Evolutionary conservation across 495 filamentous ascomycete genomes (phyloP), one percentile per base, ranked within the genome.

Genomic region (Penicillium chermesinum): DNA sequence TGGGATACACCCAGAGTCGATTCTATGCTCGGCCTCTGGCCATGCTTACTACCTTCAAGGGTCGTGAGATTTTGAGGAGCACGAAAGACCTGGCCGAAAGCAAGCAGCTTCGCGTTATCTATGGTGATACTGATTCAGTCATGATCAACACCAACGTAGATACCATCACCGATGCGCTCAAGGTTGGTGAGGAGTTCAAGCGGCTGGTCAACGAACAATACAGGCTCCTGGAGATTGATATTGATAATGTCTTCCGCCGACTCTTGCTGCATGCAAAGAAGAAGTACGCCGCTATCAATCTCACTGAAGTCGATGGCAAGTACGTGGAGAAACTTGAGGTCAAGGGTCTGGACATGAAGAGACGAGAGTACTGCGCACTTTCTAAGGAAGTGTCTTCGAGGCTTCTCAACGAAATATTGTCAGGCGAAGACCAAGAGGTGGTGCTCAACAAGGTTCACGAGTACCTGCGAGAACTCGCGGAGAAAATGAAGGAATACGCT

Each of bases 91-190:
- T 98, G 32, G 93, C 91, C 1, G 91, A 97, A 64, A 86, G 80
- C 47, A 90, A 85, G 41, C 80, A 86, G 33, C 77, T 98, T 38
- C 83, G 87, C 51, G 93, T 98, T 64, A 95, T 98, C 48, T 98
- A 98, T 61, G 93, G 93, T 69, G 93, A 98, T 70, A 98, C 93
- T 17, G 93, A 98, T 64, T 98, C 93, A 17, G 93, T 98, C 69
- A 98, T 98, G 93, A 96, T 98, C 69, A 97, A 98, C 58, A 95
- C 93, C 39, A 96, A 96, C 64, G 88, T 88, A 41, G 88, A 96
- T 61, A 95, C 87, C 46, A 87, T 97, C 21, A 84, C 86, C 21
- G 91, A 95, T 54, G 91, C 93, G 13, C 65, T 96, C 27, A 89
- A 89, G 58, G 82, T 97, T 41, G 94, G 94, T 33, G 81, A 82